phyloP scores from a whole-genome alignment of 2,329 filamentous ascomycete genomes.

The Tolypocladium ovalisporum region DNA sequence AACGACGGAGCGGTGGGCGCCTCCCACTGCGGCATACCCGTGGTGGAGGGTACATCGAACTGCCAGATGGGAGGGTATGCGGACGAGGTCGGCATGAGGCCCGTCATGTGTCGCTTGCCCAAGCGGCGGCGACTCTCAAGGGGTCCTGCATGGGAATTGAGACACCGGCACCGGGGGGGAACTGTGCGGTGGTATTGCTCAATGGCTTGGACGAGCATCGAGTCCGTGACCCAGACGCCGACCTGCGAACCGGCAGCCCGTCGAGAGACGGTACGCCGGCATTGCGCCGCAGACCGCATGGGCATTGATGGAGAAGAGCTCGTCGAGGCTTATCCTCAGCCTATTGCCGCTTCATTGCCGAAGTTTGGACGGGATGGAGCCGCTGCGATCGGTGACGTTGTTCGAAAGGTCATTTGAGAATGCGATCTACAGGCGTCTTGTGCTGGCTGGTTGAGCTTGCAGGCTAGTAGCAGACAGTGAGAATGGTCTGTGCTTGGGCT shows the following conservation, averaged over 20 bases:
- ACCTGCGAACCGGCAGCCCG: slow-evolving; percentile 9
- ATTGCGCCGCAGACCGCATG: slow-evolving; percentile 14
- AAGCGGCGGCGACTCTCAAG: slow-evolving; percentile 43
- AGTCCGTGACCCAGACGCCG: slow-evolving; percentile 20
- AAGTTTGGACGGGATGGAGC: neutral
- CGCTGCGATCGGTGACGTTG: neutral
- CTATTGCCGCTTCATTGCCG: neutral
- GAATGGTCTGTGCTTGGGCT: neutral
- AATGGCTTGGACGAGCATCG: slow-evolving; percentile 19
- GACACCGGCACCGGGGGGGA: slow-evolving; percentile 12
- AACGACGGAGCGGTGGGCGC: slow-evolving; percentile 28
- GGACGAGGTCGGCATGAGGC: slow-evolving; percentile 28
- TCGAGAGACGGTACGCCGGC: slow-evolving; percentile 12
- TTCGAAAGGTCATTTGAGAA: neutral
- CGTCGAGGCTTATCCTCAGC: neutral
- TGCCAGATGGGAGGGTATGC: slow-evolving; percentile 33
- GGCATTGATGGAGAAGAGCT: slow-evolving; percentile 14
- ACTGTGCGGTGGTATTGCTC: slow-evolving; percentile 16
- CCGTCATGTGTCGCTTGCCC: slow-evolving; percentile 43
- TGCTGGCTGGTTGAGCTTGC: neutral
- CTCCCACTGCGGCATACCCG: slow-evolving; percentile 41
- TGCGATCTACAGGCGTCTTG: neutral
- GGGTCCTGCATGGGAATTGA: slow-evolving; percentile 38
- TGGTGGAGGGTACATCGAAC: slow-evolving; percentile 29
- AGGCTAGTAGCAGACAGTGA: neutral